A percentile compares a stretch with the other conserved stretches of the same genome.
Evolutionary conservation across 2,329 filamentous ascomycete genomes (phyloP).

Genomic region (Neophaeococcomyces mojaviensis): DNA sequence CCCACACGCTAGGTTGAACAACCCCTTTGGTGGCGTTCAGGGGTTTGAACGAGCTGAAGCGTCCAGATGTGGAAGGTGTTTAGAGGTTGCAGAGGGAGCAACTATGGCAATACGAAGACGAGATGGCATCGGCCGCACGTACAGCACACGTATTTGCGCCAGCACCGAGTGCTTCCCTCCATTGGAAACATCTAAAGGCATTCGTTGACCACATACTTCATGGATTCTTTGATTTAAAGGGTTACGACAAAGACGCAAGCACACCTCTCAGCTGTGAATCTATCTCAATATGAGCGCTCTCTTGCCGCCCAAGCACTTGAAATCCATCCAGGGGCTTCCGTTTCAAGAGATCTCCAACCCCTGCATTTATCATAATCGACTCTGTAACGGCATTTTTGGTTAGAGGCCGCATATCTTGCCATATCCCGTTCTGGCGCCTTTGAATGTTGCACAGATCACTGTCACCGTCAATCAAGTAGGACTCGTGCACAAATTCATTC

Average conservation of each 20-base stretch:
- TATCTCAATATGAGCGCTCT: slow-evolving; percentile 19
- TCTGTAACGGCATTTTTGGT: slow-evolving; percentile 8
- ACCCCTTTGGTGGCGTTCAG: too few species aligned
- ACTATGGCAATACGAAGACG: too few species aligned
- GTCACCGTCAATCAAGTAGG: not conserved
- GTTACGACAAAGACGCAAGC: slow-evolving; percentile 7
- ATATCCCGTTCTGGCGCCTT: not conserved
- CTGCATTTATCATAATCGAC: slow-evolving; percentile 12
- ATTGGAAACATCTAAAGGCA: too few species aligned
- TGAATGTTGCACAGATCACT: not conserved
- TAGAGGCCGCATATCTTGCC: not conserved
- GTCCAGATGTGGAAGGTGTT: too few species aligned
- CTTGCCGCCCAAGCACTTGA: slow-evolving; percentile 20
- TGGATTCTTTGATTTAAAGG: not conserved
- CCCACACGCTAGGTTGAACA: too few species aligned
- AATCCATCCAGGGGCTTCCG: slow-evolving; percentile 19
- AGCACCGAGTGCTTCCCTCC: too few species aligned
- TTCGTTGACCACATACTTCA: too few species aligned
- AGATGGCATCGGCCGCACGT: too few species aligned
- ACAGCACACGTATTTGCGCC: too few species aligned
- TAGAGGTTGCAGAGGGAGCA: too few species aligned
- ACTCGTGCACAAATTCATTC: slow-evolving; percentile 3
- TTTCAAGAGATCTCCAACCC: slow-evolving; percentile 19
- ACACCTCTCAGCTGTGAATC: slow-evolving; percentile 17
- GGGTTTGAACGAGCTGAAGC: too few species aligned